Evolutionary conservation across 2,329 filamentous ascomycete genomes (phyloP).

Genomic region (Tympanopsis confertula): DNA sequence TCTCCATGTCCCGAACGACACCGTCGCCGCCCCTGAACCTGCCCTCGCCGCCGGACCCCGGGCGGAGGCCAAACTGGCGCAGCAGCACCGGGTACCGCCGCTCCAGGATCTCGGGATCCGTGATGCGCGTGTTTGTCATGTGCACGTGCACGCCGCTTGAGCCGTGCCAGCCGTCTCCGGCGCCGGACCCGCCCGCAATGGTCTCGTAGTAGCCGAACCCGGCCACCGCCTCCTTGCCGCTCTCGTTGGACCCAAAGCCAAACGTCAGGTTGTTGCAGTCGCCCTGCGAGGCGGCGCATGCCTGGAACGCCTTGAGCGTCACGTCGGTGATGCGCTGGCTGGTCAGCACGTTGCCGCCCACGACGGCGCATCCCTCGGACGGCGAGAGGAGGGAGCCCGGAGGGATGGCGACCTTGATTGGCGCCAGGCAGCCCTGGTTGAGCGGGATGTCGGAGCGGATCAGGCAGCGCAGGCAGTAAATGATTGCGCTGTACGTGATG

Average conservation of each 20-base stretch:
- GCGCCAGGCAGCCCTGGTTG: conserved; percentile 23
- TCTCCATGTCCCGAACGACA: conserved; percentile 15
- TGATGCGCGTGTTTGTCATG: conserved; percentile 23
- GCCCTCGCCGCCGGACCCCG: conserved; percentile 15
- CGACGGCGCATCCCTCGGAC: conserved; percentile 16
- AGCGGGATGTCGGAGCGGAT: conserved; percentile 22
- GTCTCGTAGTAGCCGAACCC: conserved; percentile 11
- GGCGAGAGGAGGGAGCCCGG: conserved; percentile 18
- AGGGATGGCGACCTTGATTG: conserved; percentile 19
- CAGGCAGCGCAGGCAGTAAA: conserved; percentile 23
- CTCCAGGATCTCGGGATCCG: conserved; percentile 19
- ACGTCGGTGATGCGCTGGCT: conserved; percentile 10
- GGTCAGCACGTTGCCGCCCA: neutral
- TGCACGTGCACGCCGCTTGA: conserved; percentile 17
- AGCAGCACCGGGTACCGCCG: conserved; percentile 19
- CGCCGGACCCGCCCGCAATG: conserved; percentile 19
- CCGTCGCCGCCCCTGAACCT: conserved; percentile 16
- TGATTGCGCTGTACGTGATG: conserved; percentile 23
- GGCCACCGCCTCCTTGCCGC: conserved; percentile 2
- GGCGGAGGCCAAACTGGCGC: conserved; percentile 15
- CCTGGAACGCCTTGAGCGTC: conserved; percentile 8
- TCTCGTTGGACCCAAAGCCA: neutral
- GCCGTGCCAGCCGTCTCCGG: conserved; percentile 17
- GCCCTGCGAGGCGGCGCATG: conserved; percentile 7
- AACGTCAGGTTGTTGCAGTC: conserved; percentile 7